Conservation (phyloP, 2,329 filamentous ascomycete genomes). For the Dactylellina parvicollis region DNA sequence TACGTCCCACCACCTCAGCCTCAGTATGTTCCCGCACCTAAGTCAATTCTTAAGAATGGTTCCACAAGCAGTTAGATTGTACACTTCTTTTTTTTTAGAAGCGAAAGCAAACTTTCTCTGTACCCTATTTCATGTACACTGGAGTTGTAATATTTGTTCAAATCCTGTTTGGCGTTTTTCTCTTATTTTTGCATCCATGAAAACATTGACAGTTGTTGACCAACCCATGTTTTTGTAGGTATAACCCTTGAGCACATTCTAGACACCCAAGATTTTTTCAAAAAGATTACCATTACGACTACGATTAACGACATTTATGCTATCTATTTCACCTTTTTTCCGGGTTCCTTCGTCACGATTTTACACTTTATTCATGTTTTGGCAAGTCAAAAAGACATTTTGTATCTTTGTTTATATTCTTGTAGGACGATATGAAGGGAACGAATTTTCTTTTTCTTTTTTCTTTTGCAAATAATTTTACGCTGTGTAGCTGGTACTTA, state of each 20-base stretch:
- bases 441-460: constrained; percentile 32
- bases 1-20: constrained; percentile 49
- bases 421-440: constrained; percentile 25
- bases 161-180: constrained; percentile 1
- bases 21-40: constrained; percentile 53
- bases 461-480: neutral
- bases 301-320: constrained; percentile 40
- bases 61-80: constrained; percentile 46
- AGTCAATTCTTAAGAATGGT: constrained; percentile 53
- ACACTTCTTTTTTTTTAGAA: constrained; percentile 1
- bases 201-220: constrained; percentile 45
- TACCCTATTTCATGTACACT: constrained; percentile 24
- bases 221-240: constrained; percentile 48
- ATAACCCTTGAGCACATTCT: constrained; percentile 37
- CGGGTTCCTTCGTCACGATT: constrained; percentile 1
- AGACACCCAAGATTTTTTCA: constrained; percentile 19
- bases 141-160: neutral
- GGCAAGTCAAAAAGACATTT: constrained; percentile 8
- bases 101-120: constrained; percentile 8
- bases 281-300: constrained; percentile 29
- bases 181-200: constrained; percentile 5
- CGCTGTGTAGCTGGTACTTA: too few species aligned
- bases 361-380: neutral
- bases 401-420: constrained; percentile 16
- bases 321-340: constrained; percentile 3